phyloP scores from a whole-genome alignment of 1,284 basidiomycete species.

The Veloboletus limbatus region DNA sequence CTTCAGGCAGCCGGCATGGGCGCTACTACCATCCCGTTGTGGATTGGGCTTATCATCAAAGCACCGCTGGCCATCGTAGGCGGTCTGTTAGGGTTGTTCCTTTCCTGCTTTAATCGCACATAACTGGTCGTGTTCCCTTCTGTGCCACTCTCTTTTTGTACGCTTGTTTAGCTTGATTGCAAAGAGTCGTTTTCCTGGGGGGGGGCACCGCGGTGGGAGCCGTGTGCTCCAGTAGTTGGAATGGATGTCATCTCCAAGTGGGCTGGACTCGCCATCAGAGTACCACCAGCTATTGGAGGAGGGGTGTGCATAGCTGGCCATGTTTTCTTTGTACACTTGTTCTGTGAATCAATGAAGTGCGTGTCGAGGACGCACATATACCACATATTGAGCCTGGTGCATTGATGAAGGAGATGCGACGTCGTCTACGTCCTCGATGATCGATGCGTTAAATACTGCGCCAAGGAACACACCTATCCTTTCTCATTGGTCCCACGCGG shows the following conservation, averaged over 20 bases:
- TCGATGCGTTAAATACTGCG: no score
- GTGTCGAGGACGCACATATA: no score
- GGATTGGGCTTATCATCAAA: neutral
- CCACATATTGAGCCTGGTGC: no score
- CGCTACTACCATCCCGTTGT: neutral
- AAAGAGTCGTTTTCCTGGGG: constrained; percentile 9
- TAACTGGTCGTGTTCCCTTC: no score
- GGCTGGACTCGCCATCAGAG: neutral
- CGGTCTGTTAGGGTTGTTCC: neutral
- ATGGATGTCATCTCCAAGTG: constrained; percentile 12
- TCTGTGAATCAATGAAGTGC: no score
- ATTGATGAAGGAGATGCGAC: no score
- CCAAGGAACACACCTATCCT: neutral
- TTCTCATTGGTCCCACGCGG: neutral
- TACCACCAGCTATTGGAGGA: neutral
- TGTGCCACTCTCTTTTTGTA: no score
- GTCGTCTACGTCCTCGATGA: no score
- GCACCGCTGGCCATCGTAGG: neutral
- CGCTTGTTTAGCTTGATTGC: constrained; percentile 16
- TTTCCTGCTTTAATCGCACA: neutral
- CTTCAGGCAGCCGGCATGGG: no score
- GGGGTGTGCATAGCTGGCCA: no score
- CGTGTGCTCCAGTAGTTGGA: constrained; percentile 16
- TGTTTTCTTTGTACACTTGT: no score
- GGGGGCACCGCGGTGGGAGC: constrained; percentile 6